Evolutionary conservation across 768 basidiomycete genomes (phyloP).

Genomic region (Trametes gibbosa): DNA sequence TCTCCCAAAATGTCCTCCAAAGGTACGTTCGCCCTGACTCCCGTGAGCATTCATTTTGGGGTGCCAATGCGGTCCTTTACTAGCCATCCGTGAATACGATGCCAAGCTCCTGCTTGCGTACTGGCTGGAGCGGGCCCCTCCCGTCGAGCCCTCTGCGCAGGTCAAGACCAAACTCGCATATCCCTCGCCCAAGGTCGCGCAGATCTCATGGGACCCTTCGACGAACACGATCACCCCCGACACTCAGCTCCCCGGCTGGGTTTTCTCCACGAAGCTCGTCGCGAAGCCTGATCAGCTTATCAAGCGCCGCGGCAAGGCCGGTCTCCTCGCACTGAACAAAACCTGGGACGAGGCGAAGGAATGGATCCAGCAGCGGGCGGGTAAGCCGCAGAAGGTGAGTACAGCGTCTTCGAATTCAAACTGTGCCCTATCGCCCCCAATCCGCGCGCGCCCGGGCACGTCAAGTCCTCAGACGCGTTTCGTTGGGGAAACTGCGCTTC

Average conservation of each 20-base stretch:
- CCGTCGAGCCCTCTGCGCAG: constrained; percentile 62
- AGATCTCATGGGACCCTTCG: constrained; percentile 78
- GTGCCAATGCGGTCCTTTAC: not conserved
- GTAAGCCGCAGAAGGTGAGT: constrained; percentile 86
- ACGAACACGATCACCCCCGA: constrained; percentile 62
- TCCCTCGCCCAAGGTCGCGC: constrained; percentile 76
- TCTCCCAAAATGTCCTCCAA: constrained; percentile 30
- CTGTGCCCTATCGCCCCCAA: not conserved
- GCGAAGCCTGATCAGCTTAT: constrained; percentile 98
- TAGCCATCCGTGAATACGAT: constrained; percentile 95
- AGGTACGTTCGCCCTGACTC: constrained; percentile 13
- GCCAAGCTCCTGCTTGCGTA: constrained; percentile 97
- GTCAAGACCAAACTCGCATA: constrained; percentile 58
- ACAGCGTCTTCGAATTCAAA: constrained; percentile 18
- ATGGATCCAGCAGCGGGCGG: constrained; percentile 87
- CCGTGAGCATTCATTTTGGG: not conserved
- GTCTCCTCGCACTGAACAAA: constrained; percentile 93
- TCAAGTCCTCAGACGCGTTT: not conserved
- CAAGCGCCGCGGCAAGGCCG: constrained; percentile 99
- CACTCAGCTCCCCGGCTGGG: constrained; percentile 70
- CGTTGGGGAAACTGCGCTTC: not conserved
- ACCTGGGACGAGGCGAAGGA: constrained; percentile 80
- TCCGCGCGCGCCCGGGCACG: not conserved
- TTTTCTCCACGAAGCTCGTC: constrained; percentile 83
- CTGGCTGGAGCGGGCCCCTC: constrained; percentile 91